Conservation (phyloP, 1,284 basidiomycete species). For the Cryptococcus maquisensis region DNA sequence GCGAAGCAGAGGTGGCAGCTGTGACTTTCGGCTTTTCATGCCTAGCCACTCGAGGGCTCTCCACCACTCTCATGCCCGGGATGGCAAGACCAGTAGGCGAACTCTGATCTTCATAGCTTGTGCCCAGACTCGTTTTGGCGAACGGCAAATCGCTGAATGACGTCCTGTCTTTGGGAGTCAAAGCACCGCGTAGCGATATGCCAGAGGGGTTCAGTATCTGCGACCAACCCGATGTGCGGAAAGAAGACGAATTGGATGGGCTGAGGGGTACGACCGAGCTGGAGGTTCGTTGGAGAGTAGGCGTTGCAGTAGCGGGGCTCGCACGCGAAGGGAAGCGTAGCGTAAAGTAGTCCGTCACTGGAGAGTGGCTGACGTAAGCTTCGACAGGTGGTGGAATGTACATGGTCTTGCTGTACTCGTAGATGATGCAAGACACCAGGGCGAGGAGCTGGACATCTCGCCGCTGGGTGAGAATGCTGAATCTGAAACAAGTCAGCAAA, state of each 20-base stretch:
- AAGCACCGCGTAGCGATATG: conserved; percentile 30
- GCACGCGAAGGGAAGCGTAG: conserved; percentile 19
- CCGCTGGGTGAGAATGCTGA: conserved; percentile 59
- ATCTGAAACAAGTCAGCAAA: conserved; percentile 50
- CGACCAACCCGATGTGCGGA: conserved; percentile 39
- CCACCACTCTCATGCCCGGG: conserved; percentile 2
- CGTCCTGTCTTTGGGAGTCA: conserved; percentile 34
- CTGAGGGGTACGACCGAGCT: conserved; percentile 10
- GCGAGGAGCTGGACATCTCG: conserved; percentile 79
- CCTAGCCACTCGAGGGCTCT: conserved; percentile 3
- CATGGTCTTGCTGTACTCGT: conserved; percentile 42
- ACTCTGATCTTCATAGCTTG: conserved; percentile 15
- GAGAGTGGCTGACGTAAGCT: conserved; percentile 24
- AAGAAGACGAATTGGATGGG: conserved; percentile 19
- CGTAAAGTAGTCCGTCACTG: conserved; percentile 44
- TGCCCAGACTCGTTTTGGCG: conserved; percentile 20
- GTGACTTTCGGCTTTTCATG: background rate
- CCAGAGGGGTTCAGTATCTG: conserved; percentile 39
- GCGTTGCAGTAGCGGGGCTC: conserved; percentile 5
- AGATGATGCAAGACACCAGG: conserved; percentile 65
- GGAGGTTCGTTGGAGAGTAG: conserved; percentile 7
- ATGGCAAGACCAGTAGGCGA: conserved; percentile 20
- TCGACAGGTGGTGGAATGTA: conserved; percentile 23
- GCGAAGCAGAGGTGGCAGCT: conserved; percentile 7
- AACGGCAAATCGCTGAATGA: conserved; percentile 29